Evolutionary conservation across 495 filamentous ascomycete species (phyloP).

Genomic region (Penicillium psychrofluorescens): DNA sequence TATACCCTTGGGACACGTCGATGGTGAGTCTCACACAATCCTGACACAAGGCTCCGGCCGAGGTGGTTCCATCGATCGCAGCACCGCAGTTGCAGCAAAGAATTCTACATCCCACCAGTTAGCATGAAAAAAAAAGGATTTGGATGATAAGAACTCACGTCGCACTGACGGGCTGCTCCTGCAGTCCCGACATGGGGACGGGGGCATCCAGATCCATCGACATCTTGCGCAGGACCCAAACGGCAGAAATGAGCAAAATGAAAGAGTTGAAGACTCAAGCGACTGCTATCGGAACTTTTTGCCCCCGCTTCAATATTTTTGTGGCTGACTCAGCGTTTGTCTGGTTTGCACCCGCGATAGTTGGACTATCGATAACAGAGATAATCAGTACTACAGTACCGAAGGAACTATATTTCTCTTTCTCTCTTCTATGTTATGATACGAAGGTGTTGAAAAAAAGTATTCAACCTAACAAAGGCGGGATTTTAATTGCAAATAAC

Average conservation of each 20-base stretch:
- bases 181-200: conserved; percentile 44
- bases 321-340: conserved; percentile 12
- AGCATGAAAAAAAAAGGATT: conserved; percentile 11
- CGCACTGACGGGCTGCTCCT: conserved; percentile 43
- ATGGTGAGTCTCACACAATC: conserved; percentile 90
- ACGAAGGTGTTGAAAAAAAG: too few relatives aligned
- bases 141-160: conserved; percentile 43
- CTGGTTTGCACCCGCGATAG: neutral
- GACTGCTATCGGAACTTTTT: conserved; percentile 20
- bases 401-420: too few relatives aligned
- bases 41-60: conserved; percentile 82
- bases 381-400: too few relatives aligned
- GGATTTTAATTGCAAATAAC: too few relatives aligned
- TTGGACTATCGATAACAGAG: too few relatives aligned
- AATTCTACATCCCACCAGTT: conserved; percentile 47
- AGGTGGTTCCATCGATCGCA: conserved; percentile 82
- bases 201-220: conserved; percentile 67
- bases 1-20: conserved; percentile 74
- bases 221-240: conserved; percentile 30
- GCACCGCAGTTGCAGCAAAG: conserved; percentile 93
- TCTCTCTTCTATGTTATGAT: too few relatives aligned
- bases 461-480: too few relatives aligned
- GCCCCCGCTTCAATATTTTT: conserved; percentile 19
- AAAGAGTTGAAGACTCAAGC: conserved; percentile 4
- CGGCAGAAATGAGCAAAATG: conserved; percentile 1